Base-by-base conservation (phyloP, 345 rosid species). In the Eucalyptus cloeziana region DNA sequence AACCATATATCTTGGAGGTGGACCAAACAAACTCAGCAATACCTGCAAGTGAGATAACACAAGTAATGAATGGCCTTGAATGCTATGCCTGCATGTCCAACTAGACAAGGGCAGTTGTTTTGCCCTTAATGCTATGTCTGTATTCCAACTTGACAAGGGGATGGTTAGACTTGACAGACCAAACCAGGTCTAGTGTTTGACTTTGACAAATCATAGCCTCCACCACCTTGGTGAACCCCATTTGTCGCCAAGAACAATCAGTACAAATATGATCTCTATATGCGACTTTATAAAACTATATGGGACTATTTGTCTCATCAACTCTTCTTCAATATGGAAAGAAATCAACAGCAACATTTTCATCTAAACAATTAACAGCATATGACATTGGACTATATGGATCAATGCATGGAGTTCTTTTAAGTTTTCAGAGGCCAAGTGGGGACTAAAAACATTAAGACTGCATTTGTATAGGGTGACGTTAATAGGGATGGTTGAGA, bases 21-120 rank as follows among this genome's bases (percentile, higher is more conserved):
- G 99, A 87, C 99, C 99, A 62, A 93, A 91, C 92, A 96, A 71
- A 89, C 99, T 96, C 91, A 96, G 90, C 91, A 96, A 90, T 90
- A 96, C 99, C 99, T 95, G 94, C 88, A 94, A 90, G 85, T 71
- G 93, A 76, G 45, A 37, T 76, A 76, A 76, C 13, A 76, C 37
- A 76, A 21, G 83, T 22, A 37, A 21, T 76, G 27, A 76, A 19
- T 76, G 25, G 47, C 47, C 83, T 76, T 37, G 83, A 76, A 40
- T 37, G 83, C 27, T 21, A 76, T 21, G 45, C 25, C 76, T n/a
- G 40, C 76, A 15, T 64, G 40, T 64, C 76, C 76, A 64, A 15
- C 76, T 64, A 64, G 76, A 64, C 76, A 64, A n/a, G 76, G 19
- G 76, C 19, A 64, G 76, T 64, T 25, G 76, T 14, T 64, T 64